Percentiles rank a stretch among this genome's conserved stretches.
phyloP scores from a whole-genome alignment of 768 basidiomycete species.

The Brasilioporus rufonigricans region DNA sequence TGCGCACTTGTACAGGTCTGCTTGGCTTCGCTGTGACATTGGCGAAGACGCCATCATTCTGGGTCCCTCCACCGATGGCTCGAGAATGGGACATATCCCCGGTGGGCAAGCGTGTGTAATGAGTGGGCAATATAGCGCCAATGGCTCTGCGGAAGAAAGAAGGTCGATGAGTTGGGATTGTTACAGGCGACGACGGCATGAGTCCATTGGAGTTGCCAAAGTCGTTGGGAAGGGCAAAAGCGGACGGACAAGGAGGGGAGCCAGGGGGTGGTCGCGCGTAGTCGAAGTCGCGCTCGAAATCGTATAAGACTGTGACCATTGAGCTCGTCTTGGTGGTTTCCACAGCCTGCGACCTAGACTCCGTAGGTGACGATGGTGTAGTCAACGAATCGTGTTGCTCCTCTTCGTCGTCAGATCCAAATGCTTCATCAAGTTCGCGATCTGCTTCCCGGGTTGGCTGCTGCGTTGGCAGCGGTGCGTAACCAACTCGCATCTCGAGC shows the following conservation, averaged over 20 bases:
- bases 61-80: constrained; percentile 60
- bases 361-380: constrained; percentile 37
- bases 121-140: constrained; percentile 59
- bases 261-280: constrained; percentile 71
- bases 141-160: constrained; percentile 60
- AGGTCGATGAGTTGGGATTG: constrained; percentile 31
- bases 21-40: constrained; percentile 91
- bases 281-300: constrained; percentile 66
- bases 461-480: constrained; percentile 51
- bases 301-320: constrained; percentile 35
- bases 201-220: constrained; percentile 72
- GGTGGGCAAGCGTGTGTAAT: constrained; percentile 55
- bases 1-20: constrained; percentile 40
- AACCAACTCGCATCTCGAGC: constrained; percentile 45
- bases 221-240: constrained; percentile 60
- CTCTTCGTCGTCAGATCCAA: constrained; percentile 55
- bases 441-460: constrained; percentile 43
- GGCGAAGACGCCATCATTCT: constrained; percentile 94
- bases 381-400: constrained; percentile 24
- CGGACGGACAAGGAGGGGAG: constrained; percentile 63
- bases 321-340: constrained; percentile 17
- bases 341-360: constrained; percentile 14
- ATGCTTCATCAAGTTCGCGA: constrained; percentile 76
- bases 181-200: constrained; percentile 50
- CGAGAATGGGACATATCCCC: constrained; percentile 31